Percentiles rank a stretch among this genome's conserved stretches.
phyloP scores from a whole-genome alignment of 2,329 filamentous ascomycete genomes.

The Whalleya microplaca region DNA sequence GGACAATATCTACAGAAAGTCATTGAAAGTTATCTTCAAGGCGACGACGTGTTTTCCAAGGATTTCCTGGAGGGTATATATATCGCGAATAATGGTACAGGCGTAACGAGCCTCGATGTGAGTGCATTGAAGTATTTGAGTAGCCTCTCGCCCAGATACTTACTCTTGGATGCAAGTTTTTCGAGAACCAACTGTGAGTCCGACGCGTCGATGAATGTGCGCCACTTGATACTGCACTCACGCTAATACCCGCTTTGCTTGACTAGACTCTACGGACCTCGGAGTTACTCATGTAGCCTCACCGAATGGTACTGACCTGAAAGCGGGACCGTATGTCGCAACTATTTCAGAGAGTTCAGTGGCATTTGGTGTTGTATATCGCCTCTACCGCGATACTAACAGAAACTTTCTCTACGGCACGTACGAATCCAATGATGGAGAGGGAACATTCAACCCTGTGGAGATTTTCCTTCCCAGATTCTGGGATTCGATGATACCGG shows the following conservation, averaged over 20 bases:
- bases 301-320: slow-evolving; percentile 5
- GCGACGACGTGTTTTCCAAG: slow-evolving; percentile 42
- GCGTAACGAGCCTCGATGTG: slow-evolving; percentile 23
- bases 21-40: slow-evolving; percentile 36
- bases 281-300: slow-evolving; percentile 12
- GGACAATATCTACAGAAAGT: slow-evolving; percentile 33
- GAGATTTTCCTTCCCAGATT: slow-evolving; percentile 21
- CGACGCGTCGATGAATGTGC: background rate
- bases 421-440: slow-evolving; percentile 28
- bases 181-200: slow-evolving; percentile 8
- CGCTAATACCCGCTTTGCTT: slow-evolving; percentile 1
- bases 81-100: slow-evolving; percentile 32
- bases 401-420: slow-evolving; percentile 31
- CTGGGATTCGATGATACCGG: slow-evolving; percentile 35
- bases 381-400: slow-evolving; percentile 28
- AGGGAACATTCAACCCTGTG: slow-evolving; percentile 20
- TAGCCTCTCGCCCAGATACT: slow-evolving; percentile 13
- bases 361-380: slow-evolving; percentile 25
- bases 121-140: slow-evolving; percentile 25
- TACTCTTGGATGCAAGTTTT: slow-evolving; percentile 25
- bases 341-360: slow-evolving; percentile 22
- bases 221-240: background rate
- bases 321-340: slow-evolving; percentile 28
- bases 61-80: slow-evolving; percentile 42
- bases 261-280: slow-evolving; percentile 8